Evolutionary conservation across 139 green algal species (phyloP).

Genomic region (Coelastrella sp.): DNA sequence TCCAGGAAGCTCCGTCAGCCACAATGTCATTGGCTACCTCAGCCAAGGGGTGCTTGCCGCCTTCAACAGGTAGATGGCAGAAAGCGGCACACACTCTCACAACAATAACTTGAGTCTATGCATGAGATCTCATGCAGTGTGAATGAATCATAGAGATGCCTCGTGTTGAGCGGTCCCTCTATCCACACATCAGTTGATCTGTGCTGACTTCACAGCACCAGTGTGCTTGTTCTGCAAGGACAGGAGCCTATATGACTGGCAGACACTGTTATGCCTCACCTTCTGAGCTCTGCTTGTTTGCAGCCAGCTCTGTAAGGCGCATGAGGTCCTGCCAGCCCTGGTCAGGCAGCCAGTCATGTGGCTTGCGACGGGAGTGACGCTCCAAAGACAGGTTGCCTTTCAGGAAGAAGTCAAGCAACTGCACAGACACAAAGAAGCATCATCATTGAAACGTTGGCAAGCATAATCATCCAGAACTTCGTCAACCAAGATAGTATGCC

Average conservation of each 20-base stretch:
- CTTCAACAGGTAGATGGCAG: too few species aligned
- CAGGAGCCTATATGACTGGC: not conserved
- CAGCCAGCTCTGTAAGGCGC: conserved; percentile 69
- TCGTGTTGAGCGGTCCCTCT: too few species aligned
- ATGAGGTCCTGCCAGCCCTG: conserved; percentile 90
- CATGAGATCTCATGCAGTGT: too few species aligned
- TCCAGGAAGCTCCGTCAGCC: conserved; percentile 72
- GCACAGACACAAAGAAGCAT: not conserved
- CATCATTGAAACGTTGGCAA: too few species aligned
- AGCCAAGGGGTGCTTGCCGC: conserved; percentile 49
- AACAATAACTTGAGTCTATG: not conserved
- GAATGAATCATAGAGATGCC: too few species aligned
- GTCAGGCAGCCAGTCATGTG: conserved; percentile 80
- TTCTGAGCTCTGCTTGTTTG: conserved; percentile 47
- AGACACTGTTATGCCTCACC: not conserved
- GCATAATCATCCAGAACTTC: too few species aligned
- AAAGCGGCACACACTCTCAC: not conserved
- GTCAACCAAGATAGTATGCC: too few species aligned
- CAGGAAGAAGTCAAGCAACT: conserved; percentile 89
- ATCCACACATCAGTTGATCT: too few species aligned
- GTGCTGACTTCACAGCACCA: too few species aligned
- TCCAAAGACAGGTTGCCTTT: conserved; percentile 89
- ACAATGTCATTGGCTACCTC: conserved; percentile 76
- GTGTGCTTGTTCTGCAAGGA: not conserved
- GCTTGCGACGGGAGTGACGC: conserved; percentile 67